Conservation (phyloP, 2,329 filamentous ascomycete genomes). For the Drechslerella coelobrocha region DNA sequence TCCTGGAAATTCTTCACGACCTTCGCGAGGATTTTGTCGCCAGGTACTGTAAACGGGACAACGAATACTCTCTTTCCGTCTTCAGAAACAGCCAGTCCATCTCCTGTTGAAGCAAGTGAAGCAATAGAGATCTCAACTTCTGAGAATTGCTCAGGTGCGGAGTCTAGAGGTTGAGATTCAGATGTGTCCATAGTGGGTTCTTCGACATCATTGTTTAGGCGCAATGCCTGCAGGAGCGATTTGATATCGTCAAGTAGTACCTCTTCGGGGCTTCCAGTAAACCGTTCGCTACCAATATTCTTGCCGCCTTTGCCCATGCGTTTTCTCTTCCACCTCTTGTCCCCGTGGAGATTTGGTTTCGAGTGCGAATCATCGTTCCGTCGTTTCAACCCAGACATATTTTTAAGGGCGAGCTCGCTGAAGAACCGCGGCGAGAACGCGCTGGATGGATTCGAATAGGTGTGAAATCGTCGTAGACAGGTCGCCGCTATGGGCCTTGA, state of each 20-base stretch:
- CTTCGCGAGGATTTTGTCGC: slow-evolving; percentile 79
- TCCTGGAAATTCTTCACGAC: slow-evolving; percentile 75
- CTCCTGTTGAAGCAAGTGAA: slow-evolving; percentile 87
- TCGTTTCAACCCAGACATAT: slow-evolving; percentile 36
- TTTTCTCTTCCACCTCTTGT: slow-evolving; percentile 28
- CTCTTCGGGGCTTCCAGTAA: slow-evolving; percentile 27
- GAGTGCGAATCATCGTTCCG: slow-evolving; percentile 3
- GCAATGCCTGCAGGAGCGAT: slow-evolving; percentile 10
- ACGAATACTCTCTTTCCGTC: slow-evolving; percentile 76
- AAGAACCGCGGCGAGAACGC: not conserved
- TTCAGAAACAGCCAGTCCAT: slow-evolving; percentile 79
- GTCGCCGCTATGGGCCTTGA: slow-evolving; percentile 2
- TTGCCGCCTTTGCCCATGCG: slow-evolving; percentile 3
- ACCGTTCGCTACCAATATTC: not conserved
- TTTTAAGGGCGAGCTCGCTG: slow-evolving; percentile 6
- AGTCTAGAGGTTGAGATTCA: too few relatives aligned
- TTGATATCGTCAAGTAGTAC: slow-evolving; percentile 27
- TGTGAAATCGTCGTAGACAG: slow-evolving; percentile 2
- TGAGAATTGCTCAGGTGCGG: slow-evolving; percentile 68
- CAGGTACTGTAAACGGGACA: slow-evolving; percentile 85
- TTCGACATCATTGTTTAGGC: slow-evolving; percentile 1
- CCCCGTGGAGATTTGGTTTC: not conserved
- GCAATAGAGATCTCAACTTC: slow-evolving; percentile 83
- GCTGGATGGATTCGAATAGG: not conserved
- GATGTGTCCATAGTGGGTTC: slow-evolving; percentile 59